These are phyloP conservation scores for Neoarthrinium moseri DNA, from an alignment of 2,329 filamentous ascomycete species.

Conservation along the genomic window DNA sequence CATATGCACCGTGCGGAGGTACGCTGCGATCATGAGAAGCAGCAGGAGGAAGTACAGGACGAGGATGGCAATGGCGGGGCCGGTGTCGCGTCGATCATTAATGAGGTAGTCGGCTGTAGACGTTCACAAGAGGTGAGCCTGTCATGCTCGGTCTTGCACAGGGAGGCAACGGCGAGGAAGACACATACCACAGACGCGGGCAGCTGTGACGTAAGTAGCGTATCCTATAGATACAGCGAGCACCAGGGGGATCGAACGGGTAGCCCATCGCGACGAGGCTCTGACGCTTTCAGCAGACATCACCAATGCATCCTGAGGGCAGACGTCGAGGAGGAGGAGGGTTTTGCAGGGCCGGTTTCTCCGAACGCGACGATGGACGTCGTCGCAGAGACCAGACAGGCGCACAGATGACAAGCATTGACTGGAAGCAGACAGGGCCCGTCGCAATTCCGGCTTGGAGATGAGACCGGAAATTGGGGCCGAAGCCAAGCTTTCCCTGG, in stretches of 20 bases:
- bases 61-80: slow-evolving; percentile 67
- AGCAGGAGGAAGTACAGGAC: slow-evolving; percentile 73
- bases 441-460: not conserved
- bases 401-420: slow-evolving; percentile 1
- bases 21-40: slow-evolving; percentile 63
- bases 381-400: slow-evolving; percentile 1
- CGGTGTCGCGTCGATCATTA: slow-evolving; percentile 40
- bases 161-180: slow-evolving; percentile 3
- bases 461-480: slow-evolving; percentile 1
- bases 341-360: too few species aligned
- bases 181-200: slow-evolving; percentile 64
- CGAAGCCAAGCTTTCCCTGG: not conserved
- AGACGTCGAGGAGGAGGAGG: not conserved
- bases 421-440: not conserved
- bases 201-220: slow-evolving; percentile 69
- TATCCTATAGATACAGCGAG: slow-evolving; percentile 67
- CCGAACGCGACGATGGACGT: slow-evolving; percentile 1
- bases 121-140: slow-evolving; percentile 3
- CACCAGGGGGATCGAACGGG: slow-evolving; percentile 67
- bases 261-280: slow-evolving; percentile 55
- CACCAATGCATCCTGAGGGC: slow-evolving; percentile 19
- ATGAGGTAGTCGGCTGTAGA: slow-evolving; percentile 70
- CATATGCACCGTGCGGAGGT: slow-evolving; percentile 67
- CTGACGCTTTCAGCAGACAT: slow-evolving; percentile 34
- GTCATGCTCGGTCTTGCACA: not conserved